Conservation (phyloP, 306 rosid species). For the Psophocarpus tetragonolobus region DNA sequence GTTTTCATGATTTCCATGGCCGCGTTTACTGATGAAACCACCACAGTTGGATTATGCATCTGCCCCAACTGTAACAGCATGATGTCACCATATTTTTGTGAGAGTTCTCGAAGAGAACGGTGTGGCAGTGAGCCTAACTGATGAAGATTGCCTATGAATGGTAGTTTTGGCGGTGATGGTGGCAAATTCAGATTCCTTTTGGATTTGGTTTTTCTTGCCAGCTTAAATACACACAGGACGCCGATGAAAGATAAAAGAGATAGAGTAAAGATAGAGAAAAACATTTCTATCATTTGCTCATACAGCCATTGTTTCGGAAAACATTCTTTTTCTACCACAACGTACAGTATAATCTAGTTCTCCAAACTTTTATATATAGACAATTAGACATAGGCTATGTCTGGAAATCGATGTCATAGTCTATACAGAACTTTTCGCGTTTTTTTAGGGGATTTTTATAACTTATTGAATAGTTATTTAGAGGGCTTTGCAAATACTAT, state of each 20-base stretch:
- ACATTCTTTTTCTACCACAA: neutral
- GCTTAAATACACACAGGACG: neutral
- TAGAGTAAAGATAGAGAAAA: neutral
- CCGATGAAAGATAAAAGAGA: neutral
- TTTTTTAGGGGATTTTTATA: too few species aligned
- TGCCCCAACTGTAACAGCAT: slow-evolving; percentile 39
- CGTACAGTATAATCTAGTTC: neutral
- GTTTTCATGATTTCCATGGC: slow-evolving; percentile 27
- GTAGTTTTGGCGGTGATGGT: slow-evolving; percentile 47
- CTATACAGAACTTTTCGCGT: too few species aligned
- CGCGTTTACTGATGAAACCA: slow-evolving; percentile 30
- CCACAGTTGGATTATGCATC: slow-evolving; percentile 10
- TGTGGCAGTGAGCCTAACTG: slow-evolving; percentile 45
- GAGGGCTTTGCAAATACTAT: too few species aligned
- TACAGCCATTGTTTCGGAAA: neutral
- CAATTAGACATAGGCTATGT: too few species aligned
- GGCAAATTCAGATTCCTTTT: slow-evolving; percentile 23
- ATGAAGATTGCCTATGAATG: slow-evolving; percentile 44
- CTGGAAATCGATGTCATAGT: too few species aligned
- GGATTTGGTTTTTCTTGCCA: slow-evolving; percentile 13
- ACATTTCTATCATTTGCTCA: neutral
- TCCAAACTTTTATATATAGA: neutral
- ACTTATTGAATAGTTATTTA: too few species aligned
- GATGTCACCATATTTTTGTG: slow-evolving; percentile 25
- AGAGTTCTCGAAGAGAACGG: slow-evolving; percentile 21